Evolutionary conservation across 441 rosid genomes (phyloP), one percentile per base, ranked within the genome.

Genomic region (Pelargonium citronellum): DNA sequence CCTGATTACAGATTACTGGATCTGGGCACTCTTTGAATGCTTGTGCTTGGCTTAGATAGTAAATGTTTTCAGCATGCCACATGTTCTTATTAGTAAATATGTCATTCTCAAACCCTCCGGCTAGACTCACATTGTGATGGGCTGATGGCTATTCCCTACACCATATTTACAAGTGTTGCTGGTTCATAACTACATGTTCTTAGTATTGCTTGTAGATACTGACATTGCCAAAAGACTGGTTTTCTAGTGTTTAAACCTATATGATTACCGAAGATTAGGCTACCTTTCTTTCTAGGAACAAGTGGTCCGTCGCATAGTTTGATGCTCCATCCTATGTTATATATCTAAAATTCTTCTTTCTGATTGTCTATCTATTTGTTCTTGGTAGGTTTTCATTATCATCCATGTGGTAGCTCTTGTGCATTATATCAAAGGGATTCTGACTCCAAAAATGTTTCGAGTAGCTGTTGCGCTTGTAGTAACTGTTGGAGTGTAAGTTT

Each of bases 341-440:
- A 58, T 20, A 19, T 58, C 27, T 58, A 58, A 60, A 60, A 22
- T 11, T 22, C 2, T 55, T 61, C 15, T 61, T 61, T 13, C 37
- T 61, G 64, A 61, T 61, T 24, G 27, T 9, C 20, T 60, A 60
- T 60, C 22, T 4, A 60, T 60, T 60, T 74, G 55, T 41, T 43
- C 22, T 72, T 51, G 78, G 76, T 92, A 95, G 98, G 97, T 95
- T 64, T 95, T 95, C 79, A 91, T 95, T 76, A 78, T 95, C 72
- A 82, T 95, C 84, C 99, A 95, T 67, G 96, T 92, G 68, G 97
- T 92, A 70, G 99, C 98, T 79, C 80, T 95, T 41, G 98, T 92
- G 27, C 83, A 92, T 81, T 87, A 95, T 76, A 87, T 95, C 79
- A 92, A 87, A 81, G 97, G 98, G 73, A 81, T 84, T 77, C 96